Base-by-base conservation (phyloP, 2,329 filamentous ascomycete species). In the Apiospora kogelbergensis region DNA sequence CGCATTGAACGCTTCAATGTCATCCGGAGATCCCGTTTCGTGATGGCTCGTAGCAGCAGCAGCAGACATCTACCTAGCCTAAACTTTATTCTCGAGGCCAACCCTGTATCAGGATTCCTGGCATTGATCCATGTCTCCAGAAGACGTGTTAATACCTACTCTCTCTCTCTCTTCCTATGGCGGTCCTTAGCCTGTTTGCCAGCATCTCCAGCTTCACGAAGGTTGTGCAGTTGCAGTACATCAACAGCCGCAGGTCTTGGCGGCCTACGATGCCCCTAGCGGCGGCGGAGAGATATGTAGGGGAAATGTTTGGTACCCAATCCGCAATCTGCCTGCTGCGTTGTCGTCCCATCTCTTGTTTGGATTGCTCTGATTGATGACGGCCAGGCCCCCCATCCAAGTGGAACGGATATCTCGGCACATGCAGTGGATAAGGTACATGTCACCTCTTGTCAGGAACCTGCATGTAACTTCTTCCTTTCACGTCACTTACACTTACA, bases 321-420 rank as follows among this genome's bases (percentile, higher is more conserved):
- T 57, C 48, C 30, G 26, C 40, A 42, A 15, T 15, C 40, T 42
- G 26, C 7, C 33, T 33, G 33, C n/a, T 33, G 4, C 33, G 33
- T 4, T 33, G n/a, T 24, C 17, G 15, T 30, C 30, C 24, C 48
- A 30, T 57, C 48, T 57, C 26, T 33, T 57, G 13, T 53, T 17
- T 33, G 30, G 33, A 57, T 57, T 57, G 30, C 48, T 57, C 17
- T 11, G 17, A 57, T 17, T 33, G 26, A 33, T 57, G 26, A 7
- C 33, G 26, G 48, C 4, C 24, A 17, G 46, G 46, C 46, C 48
- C 48, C 48, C 26, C 48, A 15, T 15, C 33, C 33, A 7, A 60
- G 53, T 60, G 53, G 53, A 30, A 60, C 53, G 53, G 53, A 60
- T 60, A 60, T 60, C 53, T 60, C 53, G 53, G 53, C 53, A 60